phyloP scores from a whole-genome alignment of 345 rosid species.

The Pseudoturritis turrita region DNA sequence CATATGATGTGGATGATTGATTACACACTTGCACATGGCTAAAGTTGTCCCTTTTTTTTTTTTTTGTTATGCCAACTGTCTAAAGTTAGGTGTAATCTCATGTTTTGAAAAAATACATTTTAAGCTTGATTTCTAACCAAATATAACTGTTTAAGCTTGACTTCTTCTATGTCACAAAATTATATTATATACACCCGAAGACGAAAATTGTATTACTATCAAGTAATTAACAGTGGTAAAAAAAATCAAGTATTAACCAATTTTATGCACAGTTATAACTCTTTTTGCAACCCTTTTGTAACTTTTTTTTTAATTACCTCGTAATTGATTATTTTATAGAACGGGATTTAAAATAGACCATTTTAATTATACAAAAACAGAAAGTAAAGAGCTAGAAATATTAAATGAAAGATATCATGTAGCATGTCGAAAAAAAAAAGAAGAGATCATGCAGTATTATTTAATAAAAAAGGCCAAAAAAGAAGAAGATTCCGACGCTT shows the following conservation, averaged over 20 bases:
- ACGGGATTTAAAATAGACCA: not conserved
- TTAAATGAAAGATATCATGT: not conserved
- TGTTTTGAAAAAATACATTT: not conserved
- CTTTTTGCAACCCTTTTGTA: not conserved
- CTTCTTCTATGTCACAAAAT: not conserved
- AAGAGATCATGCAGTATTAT: not conserved
- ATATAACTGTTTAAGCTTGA: not conserved
- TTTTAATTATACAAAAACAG: not conserved
- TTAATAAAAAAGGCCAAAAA: not conserved
- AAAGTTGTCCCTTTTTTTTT: conserved; percentile 10
- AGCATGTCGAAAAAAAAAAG: too few relatives aligned
- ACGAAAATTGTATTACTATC: too few relatives aligned
- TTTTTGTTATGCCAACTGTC: conserved; percentile 15
- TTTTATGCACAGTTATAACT: not conserved
- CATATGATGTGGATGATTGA: not conserved
- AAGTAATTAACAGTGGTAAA: too few relatives aligned
- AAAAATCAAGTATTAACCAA: not conserved
- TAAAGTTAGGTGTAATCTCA: conserved; percentile 1
- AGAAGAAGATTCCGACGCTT: conserved; percentile 12
- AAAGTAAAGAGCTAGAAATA: not conserved
- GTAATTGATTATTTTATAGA: not conserved
- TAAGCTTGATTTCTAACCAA: not conserved
- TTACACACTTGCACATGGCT: conserved; percentile 22
- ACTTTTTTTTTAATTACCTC: not conserved
- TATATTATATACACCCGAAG: not conserved